Evolutionary conservation across 1,284 basidiomycete genomes (phyloP), one percentile per base, ranked within the genome.

Genomic region (Cutaneotrichosporon cyanovorans): DNA sequence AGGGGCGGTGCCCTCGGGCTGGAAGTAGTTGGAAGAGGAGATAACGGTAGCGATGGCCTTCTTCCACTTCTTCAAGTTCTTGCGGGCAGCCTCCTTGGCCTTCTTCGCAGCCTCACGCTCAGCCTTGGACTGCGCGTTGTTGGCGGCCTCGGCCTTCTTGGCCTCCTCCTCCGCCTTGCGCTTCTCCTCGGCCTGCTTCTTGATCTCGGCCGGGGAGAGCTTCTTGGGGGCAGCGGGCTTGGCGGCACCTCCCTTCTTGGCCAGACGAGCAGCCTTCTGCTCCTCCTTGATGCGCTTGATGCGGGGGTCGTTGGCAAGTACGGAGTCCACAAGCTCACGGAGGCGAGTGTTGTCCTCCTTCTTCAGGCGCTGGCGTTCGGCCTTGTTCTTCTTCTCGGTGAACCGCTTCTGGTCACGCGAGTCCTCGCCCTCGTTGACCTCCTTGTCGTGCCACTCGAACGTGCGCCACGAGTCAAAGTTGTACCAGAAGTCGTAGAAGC

Each of bases 361-460:
- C 79, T 98, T 98, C 72, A 90, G 80, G 48, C 89, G 81, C 2
- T 89, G 85, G 37, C 95, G 89, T 74, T 98, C 95, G 19, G 87
- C 77, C 73, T 95, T 93, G 82, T 98, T 98, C 80, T 98, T 98
- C 80, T 97, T 97, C 75, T 98, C 95, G 7, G 88, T 90, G 75
- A 92, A 96, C 36, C 95, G 87, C 76, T 98, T 97, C 70, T 98
- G 92, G 69, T 97, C 93, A 57, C 95, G 93, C 85, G 80, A 89
- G 70, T 98, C 93, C 55, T 85, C 88, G 22, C 93, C 93, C 74
- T 98, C 93, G 73, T 96, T 96, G 57, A 90, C 84, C 72, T 98
- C 93, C 78, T 98, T 98, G 76, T 98, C 93, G 61, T 88, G 77
- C 78, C 92, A 97, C 75, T 98, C 93, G 69, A 98, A 98, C 71